Base-by-base conservation (phyloP, 495 filamentous ascomycete species). In the Astrocystis sublimbata region DNA sequence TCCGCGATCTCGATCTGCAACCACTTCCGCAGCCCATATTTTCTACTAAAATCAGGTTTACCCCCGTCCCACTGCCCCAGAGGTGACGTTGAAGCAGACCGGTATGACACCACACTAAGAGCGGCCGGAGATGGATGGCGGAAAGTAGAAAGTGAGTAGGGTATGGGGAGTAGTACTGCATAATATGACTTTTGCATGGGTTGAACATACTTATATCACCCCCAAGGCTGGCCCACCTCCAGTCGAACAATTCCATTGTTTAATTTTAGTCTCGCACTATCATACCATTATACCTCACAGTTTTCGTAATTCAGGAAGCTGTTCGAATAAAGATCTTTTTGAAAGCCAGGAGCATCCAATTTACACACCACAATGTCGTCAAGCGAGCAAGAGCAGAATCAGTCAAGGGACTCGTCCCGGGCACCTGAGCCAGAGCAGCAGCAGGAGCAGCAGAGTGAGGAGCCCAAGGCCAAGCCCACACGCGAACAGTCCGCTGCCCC, bases 31-130 rank as follows among this genome's bases (percentile, higher is more conserved):
- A 46, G 41, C 46, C 41, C 10, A 58, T 28, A 49, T 49, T 49
- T 58, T 35, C 46, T 6, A 17, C 58, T 12, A 38, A 60, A 60
- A 60, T 51, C 58, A 51, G 58, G 58, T 40, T 60, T 60, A 36
- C 6, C 31, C 46, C 58, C 47, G 21, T 38, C 41, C 23, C 42
- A 47, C 28, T 10, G 13, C 2, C 30, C 45, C 15, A 30, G 9
- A 4, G 46, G 59, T 61, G 59, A 61, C 59, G 59, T 61, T 51
- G 46, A 41, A 21, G 58, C 6, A 12, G 36, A 8, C 42, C 46
- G 45, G 42, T 50, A 60, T 51, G 58, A 51, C 46, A 40, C 31
- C 35, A 43, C 28, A 31, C 24, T 3, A 36, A 26, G 31, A 12
- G 35, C 31, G 33, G 24, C 3, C 7, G 7, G 35, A 1, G 24